Evolutionary conservation across 768 basidiomycete species (phyloP).

Genomic region (Auricularia heimuer): DNA sequence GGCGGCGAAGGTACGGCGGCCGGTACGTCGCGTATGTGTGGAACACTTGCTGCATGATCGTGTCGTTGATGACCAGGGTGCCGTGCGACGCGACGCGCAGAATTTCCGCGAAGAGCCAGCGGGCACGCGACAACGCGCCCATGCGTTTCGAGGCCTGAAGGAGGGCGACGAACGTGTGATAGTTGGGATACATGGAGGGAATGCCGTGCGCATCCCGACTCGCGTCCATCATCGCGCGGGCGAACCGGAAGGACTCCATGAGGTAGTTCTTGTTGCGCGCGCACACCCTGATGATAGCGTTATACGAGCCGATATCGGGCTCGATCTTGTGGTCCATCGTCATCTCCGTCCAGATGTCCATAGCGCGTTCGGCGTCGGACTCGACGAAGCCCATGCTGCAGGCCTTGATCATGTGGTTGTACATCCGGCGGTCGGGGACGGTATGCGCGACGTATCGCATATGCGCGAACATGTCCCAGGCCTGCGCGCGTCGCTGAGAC

Average conservation of each 20-base stretch:
- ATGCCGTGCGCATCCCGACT: slow-evolving; percentile 57
- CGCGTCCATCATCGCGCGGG: slow-evolving; percentile 77
- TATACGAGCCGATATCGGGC: slow-evolving; percentile 64
- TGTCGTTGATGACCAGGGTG: slow-evolving; percentile 39
- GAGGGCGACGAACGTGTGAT: slow-evolving; percentile 69
- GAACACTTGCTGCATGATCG: slow-evolving; percentile 74
- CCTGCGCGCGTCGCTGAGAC: slow-evolving; percentile 51
- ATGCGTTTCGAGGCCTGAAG: slow-evolving; percentile 81
- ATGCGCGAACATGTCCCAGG: slow-evolving; percentile 91
- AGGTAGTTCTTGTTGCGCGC: slow-evolving; percentile 58
- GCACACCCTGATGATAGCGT: slow-evolving; percentile 75
- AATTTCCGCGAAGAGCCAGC: slow-evolving; percentile 90
- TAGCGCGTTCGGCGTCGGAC: slow-evolving; percentile 80
- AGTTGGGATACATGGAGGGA: slow-evolving; percentile 41
- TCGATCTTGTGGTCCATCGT: slow-evolving; percentile 52
- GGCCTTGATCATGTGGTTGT: slow-evolving; percentile 78
- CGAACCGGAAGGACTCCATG: slow-evolving; percentile 72
- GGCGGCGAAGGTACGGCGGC: slow-evolving; percentile 51
- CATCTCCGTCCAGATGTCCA: slow-evolving; percentile 94
- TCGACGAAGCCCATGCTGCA: slow-evolving; percentile 34
- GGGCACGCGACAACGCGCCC: slow-evolving; percentile 70
- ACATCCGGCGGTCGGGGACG: slow-evolving; percentile 58
- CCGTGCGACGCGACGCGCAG: slow-evolving; percentile 26
- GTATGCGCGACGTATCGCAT: slow-evolving; percentile 95
- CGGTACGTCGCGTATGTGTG: slow-evolving; percentile 78